These are phyloP conservation scores for Penicillium brasilianum DNA, from an alignment of 2,329 filamentous ascomycete species.

Conservation along the genomic window DNA sequence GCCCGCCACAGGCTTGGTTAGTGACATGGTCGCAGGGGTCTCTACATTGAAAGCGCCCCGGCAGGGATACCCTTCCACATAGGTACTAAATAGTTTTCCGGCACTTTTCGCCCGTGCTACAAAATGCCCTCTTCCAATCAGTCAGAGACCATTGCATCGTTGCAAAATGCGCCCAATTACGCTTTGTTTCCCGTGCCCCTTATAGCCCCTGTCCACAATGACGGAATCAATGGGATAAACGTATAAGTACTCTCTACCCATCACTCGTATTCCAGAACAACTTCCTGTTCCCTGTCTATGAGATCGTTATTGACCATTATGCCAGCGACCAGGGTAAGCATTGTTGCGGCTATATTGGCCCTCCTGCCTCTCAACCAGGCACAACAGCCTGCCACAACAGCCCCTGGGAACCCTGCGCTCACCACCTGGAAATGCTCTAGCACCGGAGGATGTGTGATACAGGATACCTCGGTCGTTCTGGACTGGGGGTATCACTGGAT, in stretches of 20 bases:
- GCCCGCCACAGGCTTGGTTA: not conserved
- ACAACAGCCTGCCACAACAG: not conserved
- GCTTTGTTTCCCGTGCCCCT: no score
- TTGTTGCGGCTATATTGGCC: not conserved
- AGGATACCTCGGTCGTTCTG: constrained; percentile 13
- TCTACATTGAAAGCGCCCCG: no score
- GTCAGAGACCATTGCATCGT: no score
- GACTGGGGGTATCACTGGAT: constrained; percentile 62
- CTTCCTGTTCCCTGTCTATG: no score
- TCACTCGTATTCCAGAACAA: not conserved
- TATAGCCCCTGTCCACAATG: not conserved
- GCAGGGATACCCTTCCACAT: not conserved
- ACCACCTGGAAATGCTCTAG: constrained; percentile 5
- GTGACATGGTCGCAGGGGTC: no score
- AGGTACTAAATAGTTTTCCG: not conserved
- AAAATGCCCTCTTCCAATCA: no score
- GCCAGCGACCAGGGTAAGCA: not conserved
- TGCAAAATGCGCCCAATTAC: no score
- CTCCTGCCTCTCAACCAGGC: constrained; percentile 3
- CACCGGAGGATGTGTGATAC: not conserved
- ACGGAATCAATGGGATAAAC: not conserved
- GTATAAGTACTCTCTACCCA: not conserved
- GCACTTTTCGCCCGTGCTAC: no score
- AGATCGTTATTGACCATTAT: not conserved
- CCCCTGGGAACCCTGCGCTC: not conserved